Evolutionary conservation across 192 early-diverging fungal genomes (phyloP), one percentile per base, ranked within the genome.

Genomic region (Coemansia sp.): DNA sequence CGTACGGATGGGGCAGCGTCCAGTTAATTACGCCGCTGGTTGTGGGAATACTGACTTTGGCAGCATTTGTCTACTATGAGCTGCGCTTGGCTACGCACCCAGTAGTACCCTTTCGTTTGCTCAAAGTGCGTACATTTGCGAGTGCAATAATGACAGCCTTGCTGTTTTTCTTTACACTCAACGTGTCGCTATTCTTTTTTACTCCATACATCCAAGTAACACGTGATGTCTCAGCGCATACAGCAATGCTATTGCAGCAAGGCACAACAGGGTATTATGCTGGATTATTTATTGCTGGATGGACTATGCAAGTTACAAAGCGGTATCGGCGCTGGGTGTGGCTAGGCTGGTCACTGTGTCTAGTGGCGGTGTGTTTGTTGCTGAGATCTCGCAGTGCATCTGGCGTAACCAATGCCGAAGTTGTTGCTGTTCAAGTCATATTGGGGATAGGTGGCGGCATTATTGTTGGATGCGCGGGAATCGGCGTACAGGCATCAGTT

Each of bases 51-150:
- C 41, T 69, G 0, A 32, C 72, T 0, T 50, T 76, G 2, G 50
- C 63, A 10, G n/a, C 70, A 11, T 86, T 86, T 58, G 67, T 70
- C 12, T 72, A 47, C 60, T 73, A 76, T 43, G 92, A 96, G 74
- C 51, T 63, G n/a, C 72, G 81, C 27, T 10, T 86, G 22, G 85
- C 93, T 0, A 58, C 70, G 11, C 86, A 87, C 51, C 93, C 94
- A 17, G 75, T 95, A 9, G 58, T 83, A 6, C 73, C 69, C 0
- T 58, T 76, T 29, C 54, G 65, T 0, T 56, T 83, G 43, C 64
- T 79, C 63, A 66, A 63, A 32, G 51, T 54, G 59, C 75, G 79
- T 2, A 87, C 72, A 15, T 75, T 75, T 54, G 41, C 72, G 1
- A 67, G 62, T 25, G 70, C 78, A 14, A 72, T 74, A 15, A 39